Conservation (phyloP, 2,329 filamentous ascomycete genomes). For the Pleomassaria siparia region DNA sequence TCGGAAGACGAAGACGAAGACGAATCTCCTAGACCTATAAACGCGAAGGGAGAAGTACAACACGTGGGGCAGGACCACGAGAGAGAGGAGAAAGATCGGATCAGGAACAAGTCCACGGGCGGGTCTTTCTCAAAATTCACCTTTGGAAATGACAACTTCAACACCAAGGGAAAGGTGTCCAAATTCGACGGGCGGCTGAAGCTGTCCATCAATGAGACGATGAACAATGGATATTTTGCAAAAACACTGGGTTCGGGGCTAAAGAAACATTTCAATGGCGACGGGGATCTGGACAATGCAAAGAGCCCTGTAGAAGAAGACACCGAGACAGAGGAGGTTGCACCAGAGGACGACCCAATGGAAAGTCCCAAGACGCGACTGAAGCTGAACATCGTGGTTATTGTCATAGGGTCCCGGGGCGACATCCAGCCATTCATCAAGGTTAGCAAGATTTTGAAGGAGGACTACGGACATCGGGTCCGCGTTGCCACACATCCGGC, state of each 20-base stretch:
- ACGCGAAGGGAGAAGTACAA: not conserved
- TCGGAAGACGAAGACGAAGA: constrained; percentile 22
- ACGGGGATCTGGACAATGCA: constrained; percentile 36
- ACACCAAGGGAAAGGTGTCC: constrained; percentile 64
- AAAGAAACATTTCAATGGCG: constrained; percentile 54
- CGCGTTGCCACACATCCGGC: constrained; percentile 77
- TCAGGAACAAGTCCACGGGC: constrained; percentile 7
- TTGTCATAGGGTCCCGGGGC: constrained; percentile 78
- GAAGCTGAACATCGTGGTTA: constrained; percentile 74
- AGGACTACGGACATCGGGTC: constrained; percentile 72
- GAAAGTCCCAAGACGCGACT: constrained; percentile 44
- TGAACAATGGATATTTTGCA: constrained; percentile 69
- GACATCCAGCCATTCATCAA: constrained; percentile 81
- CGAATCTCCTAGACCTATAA: constrained; percentile 6
- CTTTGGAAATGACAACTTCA: constrained; percentile 65
- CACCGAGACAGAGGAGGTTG: constrained; percentile 20
- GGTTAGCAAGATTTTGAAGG: constrained; percentile 70
- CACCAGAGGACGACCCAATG: constrained; percentile 38
- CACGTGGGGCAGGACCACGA: not conserved
- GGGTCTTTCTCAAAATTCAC: constrained; percentile 56
- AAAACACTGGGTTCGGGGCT: constrained; percentile 70
- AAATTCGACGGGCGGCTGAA: constrained; percentile 70
- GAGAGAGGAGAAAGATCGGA: not conserved
- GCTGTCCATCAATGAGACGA: constrained; percentile 71
- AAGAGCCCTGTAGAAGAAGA: constrained; percentile 14